Evolutionary conservation across 164 flowering plant species (phyloP), one percentile per base, ranked within the genome.

Genomic region (Warburgia ugandensis): DNA sequence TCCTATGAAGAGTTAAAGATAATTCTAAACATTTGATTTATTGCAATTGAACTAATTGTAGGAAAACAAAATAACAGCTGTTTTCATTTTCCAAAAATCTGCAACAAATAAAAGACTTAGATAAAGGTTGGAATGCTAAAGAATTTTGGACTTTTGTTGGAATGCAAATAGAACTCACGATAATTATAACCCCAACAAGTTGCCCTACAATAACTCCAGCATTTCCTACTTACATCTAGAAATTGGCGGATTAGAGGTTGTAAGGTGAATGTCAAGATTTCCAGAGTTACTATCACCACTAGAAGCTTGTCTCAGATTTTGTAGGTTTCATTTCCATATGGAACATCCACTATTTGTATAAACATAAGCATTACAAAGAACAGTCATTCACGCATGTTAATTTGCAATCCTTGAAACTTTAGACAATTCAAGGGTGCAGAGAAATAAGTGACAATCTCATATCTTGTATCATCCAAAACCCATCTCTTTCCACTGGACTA

Each of bases 261-360:
- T 32, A 27, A 45, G 49, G 14, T 6, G 49, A 32, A 45, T 17
- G 28, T 45, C 27, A n/a, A 51, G 14, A 49, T n/a, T 33, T 5
- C 10, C 0, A 19, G 23, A 6, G 10, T 29, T 16, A 2, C 16
- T 26, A 6, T 16, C 22, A 29, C 23, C 37, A 23, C 21, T 16
- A n/a, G 23, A 12, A 6, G 14, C 26, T 19, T 13, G 12, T 8
- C 8, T 9, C 3, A 44, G 49, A 25, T 55, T 27, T 26, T 33
- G 2, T 11, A 32, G 16, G 33, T 23, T 16, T 20, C 33, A 14
- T 20, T 3, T 32, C 41, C 50, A 35, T 13, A 22, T 35, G 3
- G 25, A 32, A 36, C 55, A 25, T 17, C 32, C 14, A 3, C 41
- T n/a, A 6, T 16, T n/a, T 25, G 9, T 27, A 13, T 31, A 21